phyloP scores from a whole-genome alignment of 2,329 filamentous ascomycete genomes.

The Diaporthe vexans region DNA sequence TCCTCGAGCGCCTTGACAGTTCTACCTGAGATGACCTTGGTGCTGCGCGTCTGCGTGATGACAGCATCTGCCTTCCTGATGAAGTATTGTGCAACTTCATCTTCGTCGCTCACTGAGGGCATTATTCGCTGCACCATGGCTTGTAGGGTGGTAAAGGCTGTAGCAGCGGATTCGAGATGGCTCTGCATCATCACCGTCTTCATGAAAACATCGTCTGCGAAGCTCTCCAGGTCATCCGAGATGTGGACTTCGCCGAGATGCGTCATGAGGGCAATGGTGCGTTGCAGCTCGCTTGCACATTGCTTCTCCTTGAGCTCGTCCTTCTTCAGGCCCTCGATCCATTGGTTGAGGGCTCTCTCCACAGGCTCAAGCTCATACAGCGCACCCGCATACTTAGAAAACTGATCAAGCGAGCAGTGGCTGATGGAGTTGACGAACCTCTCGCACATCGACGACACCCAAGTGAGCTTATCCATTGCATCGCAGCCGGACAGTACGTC shows the following conservation, averaged over 20 bases:
- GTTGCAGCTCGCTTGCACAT: slow-evolving; percentile 84
- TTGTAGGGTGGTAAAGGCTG: slow-evolving; percentile 74
- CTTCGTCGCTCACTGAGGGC: slow-evolving; percentile 69
- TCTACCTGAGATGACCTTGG: slow-evolving; percentile 87
- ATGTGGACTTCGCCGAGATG: slow-evolving; percentile 89
- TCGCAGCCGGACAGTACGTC: slow-evolving; percentile 85
- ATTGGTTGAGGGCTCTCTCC: slow-evolving; percentile 88
- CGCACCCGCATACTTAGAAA: slow-evolving; percentile 82
- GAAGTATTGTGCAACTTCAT: slow-evolving; percentile 75
- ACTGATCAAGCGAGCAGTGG: slow-evolving; percentile 82
- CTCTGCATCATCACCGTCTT: slow-evolving; percentile 82
- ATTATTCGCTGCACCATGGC: slow-evolving; percentile 77
- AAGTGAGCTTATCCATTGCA: slow-evolving; percentile 86
- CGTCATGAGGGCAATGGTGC: slow-evolving; percentile 87
- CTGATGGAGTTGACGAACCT: slow-evolving; percentile 86
- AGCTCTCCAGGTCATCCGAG: slow-evolving; percentile 75
- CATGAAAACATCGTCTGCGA: slow-evolving; percentile 86
- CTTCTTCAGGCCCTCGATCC: slow-evolving; percentile 86
- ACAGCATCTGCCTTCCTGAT: slow-evolving; percentile 78
- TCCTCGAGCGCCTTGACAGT: slow-evolving; percentile 83
- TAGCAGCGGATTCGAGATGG: slow-evolving; percentile 83
- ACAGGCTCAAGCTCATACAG: slow-evolving; percentile 92
- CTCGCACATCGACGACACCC: slow-evolving; percentile 86
- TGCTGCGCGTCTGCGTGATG: slow-evolving; percentile 81
- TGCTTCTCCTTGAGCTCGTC: slow-evolving; percentile 90